Percentiles rank a stretch among this genome's conserved stretches.
These are phyloP conservation scores for Trichomonas tenax DNA, from an alignment of 208 protist species.

Conservation along the genomic window DNA sequence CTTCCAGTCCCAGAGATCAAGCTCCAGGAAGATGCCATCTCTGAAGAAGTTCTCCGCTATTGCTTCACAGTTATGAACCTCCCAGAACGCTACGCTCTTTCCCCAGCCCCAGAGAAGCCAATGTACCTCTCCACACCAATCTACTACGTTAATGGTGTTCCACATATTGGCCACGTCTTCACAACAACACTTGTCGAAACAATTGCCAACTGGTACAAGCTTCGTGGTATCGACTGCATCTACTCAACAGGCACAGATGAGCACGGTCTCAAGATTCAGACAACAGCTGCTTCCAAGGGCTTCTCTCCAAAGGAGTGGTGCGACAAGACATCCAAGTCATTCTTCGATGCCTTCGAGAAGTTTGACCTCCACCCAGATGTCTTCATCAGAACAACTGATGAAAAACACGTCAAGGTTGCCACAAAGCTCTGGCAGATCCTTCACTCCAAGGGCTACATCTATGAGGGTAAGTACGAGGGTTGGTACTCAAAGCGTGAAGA, in stretches of 20 bases:
- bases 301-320: conserved; percentile 45
- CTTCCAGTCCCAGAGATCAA: no score
- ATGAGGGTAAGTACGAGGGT: conserved; percentile 83
- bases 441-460: conserved; percentile 77
- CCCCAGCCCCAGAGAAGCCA: neutral
- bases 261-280: conserved; percentile 86
- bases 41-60: neutral
- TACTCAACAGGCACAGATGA: conserved; percentile 93
- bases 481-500: conserved; percentile 96
- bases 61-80: neutral
- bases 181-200: conserved; percentile 54
- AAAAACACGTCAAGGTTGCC: conserved; percentile 28
- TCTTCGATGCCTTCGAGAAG: conserved; percentile 68
- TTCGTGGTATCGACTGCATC: conserved; percentile 62
- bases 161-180: conserved; percentile 66
- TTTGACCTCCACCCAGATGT: conserved; percentile 63
- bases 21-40: neutral
- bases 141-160: conserved; percentile 51
- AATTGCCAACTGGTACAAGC: conserved; percentile 43
- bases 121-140: conserved; percentile 49
- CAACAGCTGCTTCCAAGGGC: neutral
- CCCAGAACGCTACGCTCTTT: neutral
- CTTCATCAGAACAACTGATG: conserved; percentile 54
- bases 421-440: conserved; percentile 53
- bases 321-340: conserved; percentile 52